Evolutionary conservation across 805 yeast species (phyloP), one percentile per base, ranked within the genome.

Genomic region (Wickerhamiella australiensis): DNA sequence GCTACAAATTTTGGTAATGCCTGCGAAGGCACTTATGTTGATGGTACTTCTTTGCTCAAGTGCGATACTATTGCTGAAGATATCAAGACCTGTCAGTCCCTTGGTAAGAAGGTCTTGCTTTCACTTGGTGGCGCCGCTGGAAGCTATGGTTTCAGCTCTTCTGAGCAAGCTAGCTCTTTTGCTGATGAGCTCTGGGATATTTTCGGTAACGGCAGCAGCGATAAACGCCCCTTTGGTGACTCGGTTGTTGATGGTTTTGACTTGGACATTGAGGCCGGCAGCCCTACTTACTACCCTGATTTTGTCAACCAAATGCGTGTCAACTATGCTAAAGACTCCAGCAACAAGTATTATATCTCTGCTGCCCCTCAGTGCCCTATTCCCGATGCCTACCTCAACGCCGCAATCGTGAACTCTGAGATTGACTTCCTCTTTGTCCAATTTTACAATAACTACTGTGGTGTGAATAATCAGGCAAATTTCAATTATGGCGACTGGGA

Each of bases 321-420:
- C 3, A 52, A 53, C 48, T 58, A 50, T 42, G 50, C 52, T 9
- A n/a, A 55, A 3, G 62, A 59, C 31, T 47, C 58, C 37, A 56
- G 60, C 31, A 73, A 71, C 57, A 54, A 59, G 23, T 77, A 75
- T 66, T 74, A 74, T 57, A 64, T 79, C 43, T 72, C 81, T 41
- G 82, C 82, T 51, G 78, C 84, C 43, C 85, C 85, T 8, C 84
- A 78, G 61, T 79, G 85, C 63, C 77, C 77, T 7, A 72, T 72
- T 59, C 83, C 83, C 12, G 85, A 79, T 61, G 71, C 65, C 11
- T 63, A 66, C 44, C 62, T 68, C 36, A 72, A 73, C 50, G 63
- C 67, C 47, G 62, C 74, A 33, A 58, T 74, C 43, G 60, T 63
- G 29, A 60, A 66, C 12, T 72, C 76, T 22, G 65, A 69, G 27